phyloP scores from a whole-genome alignment of 768 basidiomycete species.

The Fibroporia radiculosa region DNA sequence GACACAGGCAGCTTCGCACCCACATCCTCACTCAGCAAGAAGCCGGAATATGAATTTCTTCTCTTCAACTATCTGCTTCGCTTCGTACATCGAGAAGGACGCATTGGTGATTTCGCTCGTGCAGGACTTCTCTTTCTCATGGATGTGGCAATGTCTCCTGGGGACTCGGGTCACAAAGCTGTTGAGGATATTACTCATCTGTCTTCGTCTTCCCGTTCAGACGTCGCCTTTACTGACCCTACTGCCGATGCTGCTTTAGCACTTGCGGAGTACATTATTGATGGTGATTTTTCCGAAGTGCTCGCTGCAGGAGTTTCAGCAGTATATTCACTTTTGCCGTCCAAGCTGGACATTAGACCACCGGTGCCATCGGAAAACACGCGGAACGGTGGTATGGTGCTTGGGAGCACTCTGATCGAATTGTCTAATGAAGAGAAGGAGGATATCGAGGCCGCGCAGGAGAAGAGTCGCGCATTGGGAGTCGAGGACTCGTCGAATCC shows the following conservation, averaged over 20 bases:
- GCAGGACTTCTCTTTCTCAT: constrained; percentile 90
- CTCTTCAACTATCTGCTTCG: constrained; percentile 93
- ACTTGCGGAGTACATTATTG: constrained; percentile 87
- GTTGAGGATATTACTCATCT: constrained; percentile 24
- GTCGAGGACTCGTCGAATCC: constrained; percentile 69
- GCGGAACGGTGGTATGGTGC: constrained; percentile 53
- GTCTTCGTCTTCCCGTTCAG: constrained; percentile 18
- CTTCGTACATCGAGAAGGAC: constrained; percentile 90
- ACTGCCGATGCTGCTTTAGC: constrained; percentile 80
- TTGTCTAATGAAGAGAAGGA: constrained; percentile 47
- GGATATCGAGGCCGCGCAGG: constrained; percentile 36
- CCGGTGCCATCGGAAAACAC: constrained; percentile 31
- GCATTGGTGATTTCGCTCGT: constrained; percentile 88
- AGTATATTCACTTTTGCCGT: constrained; percentile 85
- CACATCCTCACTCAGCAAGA: constrained; percentile 37
- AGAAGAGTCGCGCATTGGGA: constrained; percentile 51
- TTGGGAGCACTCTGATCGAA: constrained; percentile 55
- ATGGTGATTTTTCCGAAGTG: constrained; percentile 98
- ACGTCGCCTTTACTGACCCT: constrained; percentile 28
- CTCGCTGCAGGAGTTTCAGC: constrained; percentile 89
- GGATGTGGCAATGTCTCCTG: constrained; percentile 92
- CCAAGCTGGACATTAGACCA: constrained; percentile 69
- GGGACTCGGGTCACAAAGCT: constrained; percentile 38
- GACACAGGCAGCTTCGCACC: constrained; percentile 45
- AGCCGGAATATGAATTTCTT: constrained; percentile 90